These are phyloP conservation scores for Apiotrichum sp. DNA, from an alignment of 1,284 basidiomycete genomes.

Conservation along the genomic window DNA sequence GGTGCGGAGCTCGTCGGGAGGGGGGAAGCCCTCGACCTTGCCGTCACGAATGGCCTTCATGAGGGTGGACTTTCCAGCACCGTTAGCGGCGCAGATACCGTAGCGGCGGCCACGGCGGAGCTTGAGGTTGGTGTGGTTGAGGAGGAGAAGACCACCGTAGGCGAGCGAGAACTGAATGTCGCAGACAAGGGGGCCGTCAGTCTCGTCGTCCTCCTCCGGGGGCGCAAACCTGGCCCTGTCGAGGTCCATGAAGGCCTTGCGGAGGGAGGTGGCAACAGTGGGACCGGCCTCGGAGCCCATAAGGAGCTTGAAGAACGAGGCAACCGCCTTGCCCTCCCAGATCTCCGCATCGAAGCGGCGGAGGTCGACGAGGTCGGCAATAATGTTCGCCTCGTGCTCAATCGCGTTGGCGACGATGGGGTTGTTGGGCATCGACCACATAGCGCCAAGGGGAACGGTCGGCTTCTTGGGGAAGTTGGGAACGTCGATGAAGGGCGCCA, in stretches of 20 bases:
- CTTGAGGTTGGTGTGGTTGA: conserved; percentile 90
- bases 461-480: conserved; percentile 50
- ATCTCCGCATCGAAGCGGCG: conserved; percentile 60
- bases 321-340: conserved; percentile 68
- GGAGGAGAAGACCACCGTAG: conserved; percentile 87
- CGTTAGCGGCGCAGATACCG: conserved; percentile 93
- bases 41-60: conserved; percentile 92
- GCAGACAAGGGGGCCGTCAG: conserved; percentile 74
- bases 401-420: conserved; percentile 50
- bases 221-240: conserved; percentile 57
- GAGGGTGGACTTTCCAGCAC: conserved; percentile 92
- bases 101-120: conserved; percentile 87
- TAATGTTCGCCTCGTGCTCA: conserved; percentile 64
- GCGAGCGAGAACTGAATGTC: conserved; percentile 93
- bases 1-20: conserved; percentile 74
- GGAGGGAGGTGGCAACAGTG: conserved; percentile 59
- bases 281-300: conserved; percentile 41
- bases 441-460: conserved; percentile 40
- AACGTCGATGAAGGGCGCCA: conserved; percentile 61
- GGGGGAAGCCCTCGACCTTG: conserved; percentile 95
- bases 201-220: conserved; percentile 95
- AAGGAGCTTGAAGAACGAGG: conserved; percentile 58
- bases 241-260: conserved; percentile 67
- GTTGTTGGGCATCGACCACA: conserved; percentile 34
- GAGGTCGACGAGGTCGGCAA: conserved; percentile 68